Conservation (phyloP, 805 yeast species). For the Groenewaldozyma tartarivorans region DNA sequence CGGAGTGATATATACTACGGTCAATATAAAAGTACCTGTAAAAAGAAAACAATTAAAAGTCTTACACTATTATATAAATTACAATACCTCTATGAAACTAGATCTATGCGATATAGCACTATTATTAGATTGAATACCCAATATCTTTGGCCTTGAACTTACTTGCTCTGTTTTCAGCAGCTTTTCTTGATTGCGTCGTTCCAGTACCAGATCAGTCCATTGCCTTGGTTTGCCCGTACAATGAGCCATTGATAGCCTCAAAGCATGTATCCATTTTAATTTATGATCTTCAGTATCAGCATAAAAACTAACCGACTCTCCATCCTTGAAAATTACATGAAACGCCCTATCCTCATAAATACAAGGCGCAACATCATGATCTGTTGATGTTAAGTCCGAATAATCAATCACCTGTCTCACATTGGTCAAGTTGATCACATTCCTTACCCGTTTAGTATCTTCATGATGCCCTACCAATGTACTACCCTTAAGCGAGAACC, state of each 20-base stretch:
- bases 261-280: conserved; percentile 50
- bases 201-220: conserved; percentile 14
- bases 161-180: conserved; percentile 3
- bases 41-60: background rate
- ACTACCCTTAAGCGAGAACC: conserved; percentile 61
- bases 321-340: conserved; percentile 62
- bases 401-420: conserved; percentile 26
- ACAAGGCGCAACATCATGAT: conserved; percentile 17
- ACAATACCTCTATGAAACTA: conserved; percentile 9
- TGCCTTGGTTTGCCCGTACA: conserved; percentile 11
- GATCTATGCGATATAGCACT: conserved; percentile 5
- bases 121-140: background rate
- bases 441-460: conserved; percentile 12
- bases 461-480: conserved; percentile 69
- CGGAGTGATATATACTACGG: too few species aligned
- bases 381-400: conserved; percentile 21
- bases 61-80: background rate
- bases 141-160: background rate
- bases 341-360: conserved; percentile 74
- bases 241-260: conserved; percentile 43
- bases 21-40: too few species aligned
- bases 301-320: conserved; percentile 69
- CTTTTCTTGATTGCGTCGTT: conserved; percentile 7
- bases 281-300: conserved; percentile 64
- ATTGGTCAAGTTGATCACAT: conserved; percentile 14